Evolutionary conservation across 768 basidiomycete genomes (phyloP), one percentile per base, ranked within the genome.

Genomic region (Mycena metata): DNA sequence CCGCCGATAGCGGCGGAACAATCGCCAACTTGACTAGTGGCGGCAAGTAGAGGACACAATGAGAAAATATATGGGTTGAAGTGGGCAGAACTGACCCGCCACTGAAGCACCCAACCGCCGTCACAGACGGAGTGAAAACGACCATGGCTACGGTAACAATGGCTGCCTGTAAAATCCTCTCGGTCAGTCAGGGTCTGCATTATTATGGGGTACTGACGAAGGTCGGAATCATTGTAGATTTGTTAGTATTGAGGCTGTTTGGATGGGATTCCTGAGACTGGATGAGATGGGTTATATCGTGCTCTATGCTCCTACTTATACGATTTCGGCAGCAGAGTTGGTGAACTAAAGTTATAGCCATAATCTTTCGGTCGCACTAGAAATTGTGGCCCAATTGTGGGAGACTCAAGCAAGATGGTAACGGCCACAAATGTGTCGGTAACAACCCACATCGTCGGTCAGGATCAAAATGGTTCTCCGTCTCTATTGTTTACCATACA

Each of bases 31-130:
- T 57, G 56, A 15, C 56, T 57, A 24, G 15, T 56, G 36, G n/a
- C n/a, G 6, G 56, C 30, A 30, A 30, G 30, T 54, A 19, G 11
- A 35, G 16, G 51, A 33, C 15, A 54, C 30, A 30, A 30, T 36
- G 51, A 19, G 33, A 10, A 54, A 35, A 54, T 11, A 35, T 33
- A 54, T 35, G 35, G 16, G 13, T 21, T 35, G 33, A 30, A 30
- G 30, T 30, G 30, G 30, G 6, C 30, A 30, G 30, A 30, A 30
- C 30, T 30, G 30, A 30, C 30, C 30, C 30, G 30, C 30, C 30
- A 30, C 30, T 30, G 56, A 57, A 57, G 56, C 56, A 57, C 39
- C 56, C 56, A 24, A 57, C 56, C 24, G 56, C 56, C 24, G 23
- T 41, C 15, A 24, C 56, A n/a, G 56, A 57, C n/a, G 56, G 56